Conservation (phyloP, 2,329 filamentous ascomycete genomes). For the Fusarium praegraminearum region DNA sequence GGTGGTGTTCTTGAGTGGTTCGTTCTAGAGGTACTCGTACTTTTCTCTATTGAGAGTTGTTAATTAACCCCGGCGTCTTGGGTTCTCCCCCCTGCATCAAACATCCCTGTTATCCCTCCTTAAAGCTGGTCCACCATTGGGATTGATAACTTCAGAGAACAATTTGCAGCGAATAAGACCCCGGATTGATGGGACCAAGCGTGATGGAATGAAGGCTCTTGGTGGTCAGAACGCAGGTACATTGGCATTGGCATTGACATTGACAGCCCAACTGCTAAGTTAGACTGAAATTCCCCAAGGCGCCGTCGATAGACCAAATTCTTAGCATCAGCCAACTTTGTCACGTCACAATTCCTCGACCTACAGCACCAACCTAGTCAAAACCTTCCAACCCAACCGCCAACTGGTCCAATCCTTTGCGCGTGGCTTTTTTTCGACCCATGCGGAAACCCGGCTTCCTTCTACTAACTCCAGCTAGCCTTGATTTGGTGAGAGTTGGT, state of each 20-base stretch:
- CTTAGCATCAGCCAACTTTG: slow-evolving; percentile 41
- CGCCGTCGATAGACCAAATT: slow-evolving; percentile 37
- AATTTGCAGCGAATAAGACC: slow-evolving; percentile 23
- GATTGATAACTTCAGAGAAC: slow-evolving; percentile 2
- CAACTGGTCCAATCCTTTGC: slow-evolving; percentile 36
- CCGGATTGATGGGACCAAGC: slow-evolving; percentile 26
- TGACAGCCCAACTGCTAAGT: slow-evolving; percentile 2
- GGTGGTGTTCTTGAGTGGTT: slow-evolving; percentile 13
- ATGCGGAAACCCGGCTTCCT: slow-evolving; percentile 41
- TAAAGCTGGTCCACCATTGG: slow-evolving; percentile 24
- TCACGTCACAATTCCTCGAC: slow-evolving; percentile 46
- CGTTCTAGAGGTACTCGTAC: slow-evolving; percentile 15
- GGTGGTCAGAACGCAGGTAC: slow-evolving; percentile 24
- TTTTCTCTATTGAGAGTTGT: slow-evolving; percentile 6
- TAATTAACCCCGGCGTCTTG: slow-evolving; percentile 34
- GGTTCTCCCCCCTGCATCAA: slow-evolving; percentile 44
- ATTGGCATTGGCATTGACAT: slow-evolving; percentile 2
- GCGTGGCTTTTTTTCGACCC: slow-evolving; percentile 43
- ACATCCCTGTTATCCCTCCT: slow-evolving; percentile 40
- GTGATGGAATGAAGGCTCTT: slow-evolving; percentile 27
- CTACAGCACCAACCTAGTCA: slow-evolving; percentile 23
- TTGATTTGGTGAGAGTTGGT: slow-evolving; percentile 30
- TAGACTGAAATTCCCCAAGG: slow-evolving; percentile 38
- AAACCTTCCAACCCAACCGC: slow-evolving; percentile 30
- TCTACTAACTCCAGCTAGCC: slow-evolving; percentile 31